These are phyloP conservation scores for Cryptococcus deneoformans DNA, from an alignment of 1,284 basidiomycete species.

Conservation along the genomic window DNA sequence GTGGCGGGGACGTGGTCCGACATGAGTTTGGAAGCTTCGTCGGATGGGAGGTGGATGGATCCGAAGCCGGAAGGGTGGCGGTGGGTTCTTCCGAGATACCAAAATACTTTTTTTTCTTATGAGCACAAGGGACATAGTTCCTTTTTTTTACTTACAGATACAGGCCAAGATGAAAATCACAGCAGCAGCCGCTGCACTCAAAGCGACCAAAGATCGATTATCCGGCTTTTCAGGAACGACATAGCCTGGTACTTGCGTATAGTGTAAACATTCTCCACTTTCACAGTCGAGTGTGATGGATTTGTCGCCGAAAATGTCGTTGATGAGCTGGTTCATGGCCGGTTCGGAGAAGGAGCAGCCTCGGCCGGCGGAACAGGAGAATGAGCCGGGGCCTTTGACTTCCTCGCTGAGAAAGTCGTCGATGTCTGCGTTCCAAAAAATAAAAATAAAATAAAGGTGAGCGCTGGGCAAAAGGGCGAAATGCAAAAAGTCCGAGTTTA, in stretches of 20 bases:
- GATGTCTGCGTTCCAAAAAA: conserved; percentile 62
- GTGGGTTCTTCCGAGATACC: conserved; percentile 78
- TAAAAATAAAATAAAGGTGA: background rate
- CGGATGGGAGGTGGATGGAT: conserved; percentile 73
- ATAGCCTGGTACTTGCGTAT: conserved; percentile 91
- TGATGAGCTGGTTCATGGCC: conserved; percentile 93
- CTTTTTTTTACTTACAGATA: conserved; percentile 40
- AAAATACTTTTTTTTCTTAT: conserved; percentile 56
- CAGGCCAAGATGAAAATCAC: conserved; percentile 54
- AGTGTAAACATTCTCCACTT: conserved; percentile 91
- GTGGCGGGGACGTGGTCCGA: conserved; percentile 89
- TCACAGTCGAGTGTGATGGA: conserved; percentile 85
- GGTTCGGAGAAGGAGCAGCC: conserved; percentile 89
- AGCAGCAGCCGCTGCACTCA: conserved; percentile 76
- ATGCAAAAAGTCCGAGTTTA: background rate
- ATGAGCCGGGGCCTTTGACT: conserved; percentile 86
- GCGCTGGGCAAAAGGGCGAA: background rate
- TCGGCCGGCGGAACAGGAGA: conserved; percentile 72
- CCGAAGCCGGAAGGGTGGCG: conserved; percentile 62
- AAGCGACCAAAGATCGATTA: conserved; percentile 68
- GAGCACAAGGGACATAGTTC: no score
- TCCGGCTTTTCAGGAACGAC: conserved; percentile 74
- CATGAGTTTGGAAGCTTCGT: conserved; percentile 81
- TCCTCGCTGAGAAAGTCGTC: conserved; percentile 86
- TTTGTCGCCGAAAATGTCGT: conserved; percentile 86